Conservation (phyloP, 257 asterid species). For the Solanum raphanifolium region DNA sequence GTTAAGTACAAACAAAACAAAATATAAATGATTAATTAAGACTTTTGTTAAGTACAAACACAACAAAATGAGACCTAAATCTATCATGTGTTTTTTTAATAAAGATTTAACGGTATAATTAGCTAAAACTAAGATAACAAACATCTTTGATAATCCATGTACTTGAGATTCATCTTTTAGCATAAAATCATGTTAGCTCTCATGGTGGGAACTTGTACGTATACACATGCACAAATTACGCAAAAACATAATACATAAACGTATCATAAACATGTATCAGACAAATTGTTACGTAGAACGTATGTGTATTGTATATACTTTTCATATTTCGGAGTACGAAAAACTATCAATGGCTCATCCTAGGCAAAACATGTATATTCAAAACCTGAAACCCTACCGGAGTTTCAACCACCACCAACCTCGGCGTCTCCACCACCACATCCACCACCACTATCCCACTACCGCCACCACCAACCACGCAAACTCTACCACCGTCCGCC, state of each 20-base stretch:
- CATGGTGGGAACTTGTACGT: background rate
- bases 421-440: conserved; percentile 31
- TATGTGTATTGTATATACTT: background rate
- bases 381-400: conserved; percentile 39
- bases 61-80: too few relatives aligned
- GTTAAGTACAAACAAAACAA: too few relatives aligned
- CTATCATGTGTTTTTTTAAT: too few relatives aligned
- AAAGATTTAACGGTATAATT: too few relatives aligned
- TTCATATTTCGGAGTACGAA: background rate
- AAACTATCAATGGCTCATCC: conserved; percentile 16
- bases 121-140: too few relatives aligned
- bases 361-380: conserved; percentile 53
- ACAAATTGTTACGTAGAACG: too few relatives aligned
- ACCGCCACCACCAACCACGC: conserved; percentile 38
- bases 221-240: background rate
- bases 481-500: conserved; percentile 56
- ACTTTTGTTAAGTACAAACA: too few relatives aligned
- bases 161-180: background rate
- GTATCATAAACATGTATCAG: too few relatives aligned
- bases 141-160: too few relatives aligned
- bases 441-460: conserved; percentile 47
- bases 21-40: too few relatives aligned
- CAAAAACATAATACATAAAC: too few relatives aligned
- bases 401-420: conserved; percentile 43
- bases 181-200: background rate